Conservation (phyloP, 192 early-diverging fungal genomes). For the Coemansia sp. region DNA sequence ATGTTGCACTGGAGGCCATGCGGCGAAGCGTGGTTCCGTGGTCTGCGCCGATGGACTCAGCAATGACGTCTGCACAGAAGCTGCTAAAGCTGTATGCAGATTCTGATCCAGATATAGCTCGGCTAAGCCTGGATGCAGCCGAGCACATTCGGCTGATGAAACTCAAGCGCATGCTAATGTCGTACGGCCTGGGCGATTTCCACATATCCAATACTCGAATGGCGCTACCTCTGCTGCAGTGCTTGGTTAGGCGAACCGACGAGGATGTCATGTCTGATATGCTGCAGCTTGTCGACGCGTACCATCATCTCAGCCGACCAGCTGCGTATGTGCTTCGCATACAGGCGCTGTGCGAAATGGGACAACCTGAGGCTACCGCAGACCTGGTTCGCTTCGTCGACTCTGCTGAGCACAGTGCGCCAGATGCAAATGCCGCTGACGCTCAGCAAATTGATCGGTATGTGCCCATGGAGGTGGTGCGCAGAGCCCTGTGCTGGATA, state of each 20-base stretch:
- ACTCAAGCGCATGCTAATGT: constrained; percentile 61
- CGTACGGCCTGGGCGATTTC: constrained; percentile 58
- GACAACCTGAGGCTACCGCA: constrained; percentile 20
- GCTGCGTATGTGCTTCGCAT: constrained; percentile 59
- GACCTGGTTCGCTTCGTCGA: constrained; percentile 24
- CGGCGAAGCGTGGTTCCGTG: constrained; percentile 66
- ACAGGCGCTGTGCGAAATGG: constrained; percentile 54
- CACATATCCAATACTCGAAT: constrained; percentile 62
- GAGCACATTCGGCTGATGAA: constrained; percentile 67
- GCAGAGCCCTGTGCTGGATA: constrained; percentile 38
- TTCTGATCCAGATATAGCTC: constrained; percentile 19
- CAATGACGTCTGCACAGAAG: constrained; percentile 22
- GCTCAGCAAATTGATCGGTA: constrained; percentile 6
- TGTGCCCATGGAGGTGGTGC: constrained; percentile 37
- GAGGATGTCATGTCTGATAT: constrained; percentile 60
- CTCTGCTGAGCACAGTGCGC: constrained; percentile 23
- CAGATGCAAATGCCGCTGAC: neutral
- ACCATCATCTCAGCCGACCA: constrained; percentile 57
- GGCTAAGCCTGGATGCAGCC: constrained; percentile 43
- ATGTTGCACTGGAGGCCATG: constrained; percentile 63
- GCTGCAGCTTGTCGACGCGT: constrained; percentile 60
- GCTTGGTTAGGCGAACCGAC: constrained; percentile 54
- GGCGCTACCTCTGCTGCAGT: constrained; percentile 56
- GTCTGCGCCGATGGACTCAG: constrained; percentile 54
- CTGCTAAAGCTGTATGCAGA: constrained; percentile 12